These are phyloP conservation scores for Solidago caesia DNA, from an alignment of 129 eudicot species.

Conservation along the genomic window DNA sequence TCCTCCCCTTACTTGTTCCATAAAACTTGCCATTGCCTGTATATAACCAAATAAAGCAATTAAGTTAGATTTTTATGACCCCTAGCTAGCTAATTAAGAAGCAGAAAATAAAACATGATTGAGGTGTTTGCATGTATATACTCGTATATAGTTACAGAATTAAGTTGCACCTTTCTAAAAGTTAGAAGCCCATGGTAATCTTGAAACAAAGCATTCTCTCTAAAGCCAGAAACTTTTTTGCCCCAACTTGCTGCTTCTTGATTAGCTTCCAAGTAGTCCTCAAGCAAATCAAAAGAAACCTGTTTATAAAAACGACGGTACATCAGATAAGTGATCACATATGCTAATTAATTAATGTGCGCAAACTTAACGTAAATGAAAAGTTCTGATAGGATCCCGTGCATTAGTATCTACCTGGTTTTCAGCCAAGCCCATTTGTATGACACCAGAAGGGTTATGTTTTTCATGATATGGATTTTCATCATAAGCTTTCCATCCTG, in stretches of 20 bases:
- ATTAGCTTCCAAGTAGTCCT: conserved; percentile 60
- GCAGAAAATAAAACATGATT: too few relatives aligned
- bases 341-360: neutral
- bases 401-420: conserved; percentile 60
- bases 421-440: conserved; percentile 94
- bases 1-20: conserved; percentile 90
- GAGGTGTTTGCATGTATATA: neutral
- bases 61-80: conserved; percentile 1
- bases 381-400: conserved; percentile 3
- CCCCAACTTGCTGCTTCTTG: conserved; percentile 50
- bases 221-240: conserved; percentile 46
- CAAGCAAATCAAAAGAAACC: conserved; percentile 90
- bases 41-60: neutral
- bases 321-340: neutral
- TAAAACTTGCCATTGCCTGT: conserved; percentile 96
- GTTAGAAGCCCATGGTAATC: conserved; percentile 82
- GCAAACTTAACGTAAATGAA: neutral
- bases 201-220: conserved; percentile 89
- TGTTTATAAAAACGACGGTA: conserved; percentile 30
- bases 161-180: conserved; percentile 62
- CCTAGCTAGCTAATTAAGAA: too few relatives aligned
- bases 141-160: neutral
- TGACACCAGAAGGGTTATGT: conserved; percentile 65
- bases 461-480: conserved; percentile 73
- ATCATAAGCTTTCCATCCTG: conserved; percentile 96